Base-by-base conservation (phyloP, 495 filamentous ascomycete genomes). In the Hyaloscypha bicolor region DNA sequence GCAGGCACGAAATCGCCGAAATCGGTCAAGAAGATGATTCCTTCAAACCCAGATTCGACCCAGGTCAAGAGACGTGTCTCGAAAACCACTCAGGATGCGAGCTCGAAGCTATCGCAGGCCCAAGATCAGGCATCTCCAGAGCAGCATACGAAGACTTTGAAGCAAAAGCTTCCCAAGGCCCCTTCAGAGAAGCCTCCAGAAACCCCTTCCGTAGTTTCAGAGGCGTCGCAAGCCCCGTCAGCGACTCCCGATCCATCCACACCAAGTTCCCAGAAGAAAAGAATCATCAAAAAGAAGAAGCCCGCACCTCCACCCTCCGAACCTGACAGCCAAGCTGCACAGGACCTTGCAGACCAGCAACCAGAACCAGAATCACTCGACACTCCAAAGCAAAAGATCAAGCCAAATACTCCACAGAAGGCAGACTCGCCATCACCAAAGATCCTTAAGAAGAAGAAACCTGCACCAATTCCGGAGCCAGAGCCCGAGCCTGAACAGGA, bases 271-370 rank as follows among this genome's bases (percentile, higher is more conserved):
- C 42, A 48, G 11, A 48, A 48, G 42, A 67, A 67, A 45, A 69
- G 37, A 9, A 69, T 69, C 11, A 55, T 60, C 37, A 69, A 69
- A 42, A 69, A 69, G 42, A 69, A 69, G 63, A 70, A 63, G 6
- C 62, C 62, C 4, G 14, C 31, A 14, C 25, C 61, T 58, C 63
- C 52, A 21, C 33, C 53, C 29, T 48, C 42, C 4, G 42, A 48
- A 12, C n/a, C 33, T 8, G 63, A 65, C 11, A 45, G 19, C 6
- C 56, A 32, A 16, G 30, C 56, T 60, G 6, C 56, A 3, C 30
- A 60, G 2, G 30, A 30, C 2, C 60, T 19, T 33, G 31, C 19
- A 21, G 48, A 55, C 5, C 48, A 56, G 33, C 45, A 42, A 29
- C 9, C 57, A 45, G 58, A 55, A 42, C 29, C 11, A 55, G 16